Evolutionary conservation across 2,329 filamentous ascomycete genomes (phyloP).

Genomic region (Calonectria crousiana): DNA sequence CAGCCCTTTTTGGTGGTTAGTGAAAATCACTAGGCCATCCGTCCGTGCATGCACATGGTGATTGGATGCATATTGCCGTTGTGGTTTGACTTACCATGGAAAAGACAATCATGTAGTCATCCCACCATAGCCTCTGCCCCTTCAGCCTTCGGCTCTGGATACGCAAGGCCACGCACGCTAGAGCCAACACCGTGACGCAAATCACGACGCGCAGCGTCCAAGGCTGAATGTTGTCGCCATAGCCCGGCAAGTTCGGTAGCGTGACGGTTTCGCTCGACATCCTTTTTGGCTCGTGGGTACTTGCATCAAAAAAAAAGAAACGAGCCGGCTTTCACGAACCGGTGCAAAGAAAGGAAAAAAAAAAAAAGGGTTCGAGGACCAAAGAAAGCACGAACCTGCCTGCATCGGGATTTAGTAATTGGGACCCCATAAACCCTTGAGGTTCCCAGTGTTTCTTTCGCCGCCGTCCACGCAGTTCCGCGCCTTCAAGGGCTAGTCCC

Average conservation of each 20-base stretch:
- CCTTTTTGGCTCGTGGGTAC: not conserved
- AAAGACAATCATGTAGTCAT: constrained; percentile 62
- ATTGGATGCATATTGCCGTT: not conserved
- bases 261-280: constrained; percentile 10
- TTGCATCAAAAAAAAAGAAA: not conserved
- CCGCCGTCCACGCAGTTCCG: not conserved
- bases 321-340: not conserved
- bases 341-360: not conserved
- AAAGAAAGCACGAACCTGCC: not conserved
- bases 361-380: not conserved
- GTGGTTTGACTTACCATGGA: constrained; percentile 55
- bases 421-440: not conserved
- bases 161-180: constrained; percentile 54
- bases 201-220: constrained; percentile 56
- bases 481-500: too few species aligned
- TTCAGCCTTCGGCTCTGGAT: constrained; percentile 56
- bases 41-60: too few species aligned
- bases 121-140: constrained; percentile 61
- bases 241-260: constrained; percentile 40
- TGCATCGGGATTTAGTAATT: not conserved
- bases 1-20: constrained; percentile 45
- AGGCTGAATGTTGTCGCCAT: constrained; percentile 52
- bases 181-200: constrained; percentile 56
- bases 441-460: not conserved
- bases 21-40: not conserved